A percentile compares a stretch with the other conserved stretches of the same genome.
Conservation (phyloP, 2,329 filamentous ascomycete genomes). For the Aspergillus latus region DNA sequence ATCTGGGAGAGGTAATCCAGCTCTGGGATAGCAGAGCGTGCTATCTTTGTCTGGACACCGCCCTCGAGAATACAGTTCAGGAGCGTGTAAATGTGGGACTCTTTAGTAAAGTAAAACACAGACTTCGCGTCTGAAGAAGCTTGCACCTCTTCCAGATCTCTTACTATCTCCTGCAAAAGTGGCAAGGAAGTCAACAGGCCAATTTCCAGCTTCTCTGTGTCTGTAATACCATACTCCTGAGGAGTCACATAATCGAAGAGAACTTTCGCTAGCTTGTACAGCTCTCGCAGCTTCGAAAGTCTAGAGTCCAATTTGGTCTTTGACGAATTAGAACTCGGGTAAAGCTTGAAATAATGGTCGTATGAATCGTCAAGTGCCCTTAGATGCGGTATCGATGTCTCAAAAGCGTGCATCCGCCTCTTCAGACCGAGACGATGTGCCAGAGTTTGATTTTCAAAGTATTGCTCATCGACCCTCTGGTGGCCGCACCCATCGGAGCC, state of each 20-base stretch:
- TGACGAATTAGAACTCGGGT: constrained; percentile 70
- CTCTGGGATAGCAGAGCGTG: constrained; percentile 90
- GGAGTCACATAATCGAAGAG: constrained; percentile 98
- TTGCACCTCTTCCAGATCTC: constrained; percentile 95
- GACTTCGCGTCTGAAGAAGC: constrained; percentile 90
- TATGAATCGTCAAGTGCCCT: constrained; percentile 56
- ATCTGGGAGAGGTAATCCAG: constrained; percentile 97
- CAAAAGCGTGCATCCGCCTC: constrained; percentile 51
- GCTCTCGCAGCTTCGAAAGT: constrained; percentile 82
- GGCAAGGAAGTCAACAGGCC: constrained; percentile 91
- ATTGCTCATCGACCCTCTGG: constrained; percentile 33
- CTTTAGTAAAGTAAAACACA: constrained; percentile 99
- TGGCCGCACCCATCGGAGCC: constrained; percentile 20
- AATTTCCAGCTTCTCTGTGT: constrained; percentile 97
- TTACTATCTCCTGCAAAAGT: constrained; percentile 92
- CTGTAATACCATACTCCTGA: constrained; percentile 95
- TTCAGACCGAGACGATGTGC: constrained; percentile 50
- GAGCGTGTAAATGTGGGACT: constrained; percentile 97
- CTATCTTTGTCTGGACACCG: constrained; percentile 94
- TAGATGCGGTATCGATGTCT: constrained; percentile 44
- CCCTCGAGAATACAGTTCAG: constrained; percentile 98
- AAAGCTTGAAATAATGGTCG: constrained; percentile 83
- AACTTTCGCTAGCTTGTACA: constrained; percentile 91
- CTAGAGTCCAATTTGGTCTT: constrained; percentile 83
- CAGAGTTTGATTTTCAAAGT: constrained; percentile 34